phyloP scores from a whole-genome alignment of 2,329 filamentous ascomycete genomes.

The Rhynchosporium graminicola region DNA sequence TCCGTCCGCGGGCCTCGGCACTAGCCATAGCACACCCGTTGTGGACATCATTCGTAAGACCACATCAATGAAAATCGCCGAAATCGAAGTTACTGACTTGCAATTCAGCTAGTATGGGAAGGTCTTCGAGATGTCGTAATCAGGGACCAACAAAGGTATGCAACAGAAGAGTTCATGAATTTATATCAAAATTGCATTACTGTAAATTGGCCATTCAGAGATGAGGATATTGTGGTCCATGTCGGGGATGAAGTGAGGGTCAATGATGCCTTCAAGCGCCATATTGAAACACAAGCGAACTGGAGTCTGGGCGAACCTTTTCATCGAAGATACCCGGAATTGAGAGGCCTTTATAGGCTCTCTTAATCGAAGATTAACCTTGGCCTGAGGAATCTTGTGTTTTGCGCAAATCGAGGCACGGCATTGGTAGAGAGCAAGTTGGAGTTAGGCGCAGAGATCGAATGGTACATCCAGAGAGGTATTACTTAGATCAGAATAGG shows the following conservation, averaged over 20 bases:
- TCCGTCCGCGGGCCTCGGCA: conserved; percentile 32
- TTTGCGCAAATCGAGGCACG: background rate
- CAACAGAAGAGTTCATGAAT: conserved; percentile 43
- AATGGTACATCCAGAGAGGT: too few relatives aligned
- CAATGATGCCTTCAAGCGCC: conserved; percentile 30
- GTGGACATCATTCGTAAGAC: conserved; percentile 29
- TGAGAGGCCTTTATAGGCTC: conserved; percentile 28
- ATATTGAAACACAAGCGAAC: conserved; percentile 29
- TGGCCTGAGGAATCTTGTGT: background rate
- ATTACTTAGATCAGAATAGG: too few relatives aligned
- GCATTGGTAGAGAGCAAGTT: too few relatives aligned
- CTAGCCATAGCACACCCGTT: conserved; percentile 42
- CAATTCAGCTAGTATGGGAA: conserved; percentile 42
- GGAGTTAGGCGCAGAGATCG: too few relatives aligned
- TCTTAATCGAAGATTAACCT: conserved; percentile 11
- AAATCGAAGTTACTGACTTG: conserved; percentile 33
- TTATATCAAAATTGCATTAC: conserved; percentile 42
- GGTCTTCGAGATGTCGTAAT: conserved; percentile 43
- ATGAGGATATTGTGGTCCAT: conserved; percentile 28
- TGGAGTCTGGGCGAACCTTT: conserved; percentile 37
- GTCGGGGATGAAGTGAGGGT: conserved; percentile 31
- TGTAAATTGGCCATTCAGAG: conserved; percentile 41
- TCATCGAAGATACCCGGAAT: conserved; percentile 33
- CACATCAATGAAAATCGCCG: conserved; percentile 24
- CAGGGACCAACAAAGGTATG: conserved; percentile 42